Evolutionary conservation across 176 grass and related monocot genomes (phyloP), one percentile per base, ranked within the genome.

Genomic region (Oryza nivara): DNA sequence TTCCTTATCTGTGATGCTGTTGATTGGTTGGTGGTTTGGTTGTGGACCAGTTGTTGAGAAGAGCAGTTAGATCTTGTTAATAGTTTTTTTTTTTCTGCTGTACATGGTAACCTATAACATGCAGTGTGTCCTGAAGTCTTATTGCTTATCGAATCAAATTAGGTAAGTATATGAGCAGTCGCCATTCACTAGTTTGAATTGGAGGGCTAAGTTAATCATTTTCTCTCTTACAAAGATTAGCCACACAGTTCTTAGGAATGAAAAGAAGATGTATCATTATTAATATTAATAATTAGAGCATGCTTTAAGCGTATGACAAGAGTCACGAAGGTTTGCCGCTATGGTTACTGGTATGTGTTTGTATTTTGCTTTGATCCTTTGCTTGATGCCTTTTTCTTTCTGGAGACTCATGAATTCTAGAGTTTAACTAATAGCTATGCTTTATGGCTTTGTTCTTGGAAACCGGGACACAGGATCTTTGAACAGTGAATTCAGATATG

Each of bases 31-130:
- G 82, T 84, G 44, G 12, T 84, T 66, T 44, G n/a, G 19, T 56
- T 66, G 28, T 75, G 8, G 71, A 75, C 28, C 65, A 72, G 82
- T 84, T 75, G 72, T 75, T 84, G 61, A 41, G 72, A 84, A 68
- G 72, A 67, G 72, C 75, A 20, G 81, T 35, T 75, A 44, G 43
- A 75, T 74, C 40, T 83, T 49, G 34, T 43, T 54, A 32, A 32
- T 65, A 38, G 69, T 77, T 82, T 14, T 22, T 36, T 36, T 35
- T 36, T 70, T 77, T 36, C 17, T 74, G 68, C 41, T 61, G 68
- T 74, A 74, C 82, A 51, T 20, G 48, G 14, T 68, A 25, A 70
- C 19, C 19, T 81, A 41, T 44, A 70, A 80, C 80, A 67, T 65
- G 11, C 16, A 41, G 16, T 65, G 32, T 46, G 3, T 56, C 70